Conservation (phyloP, 1,139 yeast species). For the Kazachstania sp. region DNA sequence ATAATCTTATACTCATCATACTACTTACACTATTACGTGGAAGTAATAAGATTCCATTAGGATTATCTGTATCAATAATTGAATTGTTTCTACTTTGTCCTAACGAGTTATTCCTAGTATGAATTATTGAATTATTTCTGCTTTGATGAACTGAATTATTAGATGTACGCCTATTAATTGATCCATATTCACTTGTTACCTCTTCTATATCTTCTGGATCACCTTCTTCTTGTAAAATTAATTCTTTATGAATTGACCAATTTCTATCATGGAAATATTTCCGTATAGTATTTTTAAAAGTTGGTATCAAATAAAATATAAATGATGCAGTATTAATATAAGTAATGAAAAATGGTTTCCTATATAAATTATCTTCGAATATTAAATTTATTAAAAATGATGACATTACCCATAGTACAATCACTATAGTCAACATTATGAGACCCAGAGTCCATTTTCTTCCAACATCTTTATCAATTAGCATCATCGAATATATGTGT, state of each 20-base stretch:
- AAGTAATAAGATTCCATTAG: neutral
- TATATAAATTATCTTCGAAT: conserved; percentile 58
- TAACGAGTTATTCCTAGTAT: neutral
- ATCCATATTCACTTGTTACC: neutral
- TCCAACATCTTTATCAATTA: conserved; percentile 10
- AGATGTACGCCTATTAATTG: neutral
- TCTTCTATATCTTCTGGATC: neutral
- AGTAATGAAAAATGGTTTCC: conserved; percentile 91
- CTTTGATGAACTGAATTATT: neutral
- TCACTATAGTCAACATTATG: conserved; percentile 61
- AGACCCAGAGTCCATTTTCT: conserved; percentile 66
- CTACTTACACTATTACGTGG: neutral
- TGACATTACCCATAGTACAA: conserved; percentile 80
- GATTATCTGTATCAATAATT: neutral
- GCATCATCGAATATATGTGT: neutral
- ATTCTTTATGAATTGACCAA: conserved; percentile 26
- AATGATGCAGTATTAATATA: conserved; percentile 85
- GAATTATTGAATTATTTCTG: neutral
- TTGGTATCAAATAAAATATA: conserved; percentile 66
- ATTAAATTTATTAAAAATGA: conserved; percentile 70
- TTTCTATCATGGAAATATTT: conserved; percentile 27
- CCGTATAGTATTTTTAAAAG: conserved; percentile 32
- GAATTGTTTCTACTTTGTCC: neutral
- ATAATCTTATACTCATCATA: conserved; percentile 25
- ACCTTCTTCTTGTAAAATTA: conserved; percentile 27